Base-by-base conservation (phyloP, 208 protist species). In the Zelonia costaricensis region DNA sequence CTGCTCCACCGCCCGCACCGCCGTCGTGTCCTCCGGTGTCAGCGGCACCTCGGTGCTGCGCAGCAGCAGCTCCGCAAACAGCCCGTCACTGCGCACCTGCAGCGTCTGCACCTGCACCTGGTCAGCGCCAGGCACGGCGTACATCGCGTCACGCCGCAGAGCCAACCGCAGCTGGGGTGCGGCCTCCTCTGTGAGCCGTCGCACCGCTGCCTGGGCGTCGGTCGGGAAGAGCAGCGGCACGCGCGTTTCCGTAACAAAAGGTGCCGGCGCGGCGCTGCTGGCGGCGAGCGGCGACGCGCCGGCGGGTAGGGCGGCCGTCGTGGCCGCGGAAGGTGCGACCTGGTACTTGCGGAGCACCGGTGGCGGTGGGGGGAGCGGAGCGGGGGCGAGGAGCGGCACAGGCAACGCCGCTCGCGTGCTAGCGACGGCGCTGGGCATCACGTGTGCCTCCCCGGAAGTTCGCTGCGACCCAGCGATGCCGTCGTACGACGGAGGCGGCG, bases 51-150 rank as follows among this genome's bases (percentile, higher is more conserved):
- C n/a, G n/a, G n/a, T n/a, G n/a, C n/a, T n/a, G 36, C 15, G 23
- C 22, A 57, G 12, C 33, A 57, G 33, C 16, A 57, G 52, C 36
- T 57, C 36, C 6, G 43, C 36, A 36, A 33, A 57, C 18, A 57
- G 52, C 18, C 52, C 52, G 25, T 16, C 6, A n/a, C 35, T 7
- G 18, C 42, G 52, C 38, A 44, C 52, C 23, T 16, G 15, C 52
- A 31, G 28, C 5, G 23, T 30, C 13, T 57, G 15, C 16, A 57
- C 36, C n/a, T 57, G 52, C 52, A 57, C 52, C 0, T 45, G 12
- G 28, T 27, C 25, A n/a, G 23, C 52, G 5, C 18, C 22, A 16
- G 52, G 23, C 36, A 44, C 36, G 23, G 52, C 52, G 52, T 44
- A 30, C 36, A 57, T 44, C 6, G 36, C 38, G 18, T 57, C 52